Evolutionary conservation across 768 basidiomycete species (phyloP), one percentile per base, ranked within the genome.

Genomic region (Trametes punicea): DNA sequence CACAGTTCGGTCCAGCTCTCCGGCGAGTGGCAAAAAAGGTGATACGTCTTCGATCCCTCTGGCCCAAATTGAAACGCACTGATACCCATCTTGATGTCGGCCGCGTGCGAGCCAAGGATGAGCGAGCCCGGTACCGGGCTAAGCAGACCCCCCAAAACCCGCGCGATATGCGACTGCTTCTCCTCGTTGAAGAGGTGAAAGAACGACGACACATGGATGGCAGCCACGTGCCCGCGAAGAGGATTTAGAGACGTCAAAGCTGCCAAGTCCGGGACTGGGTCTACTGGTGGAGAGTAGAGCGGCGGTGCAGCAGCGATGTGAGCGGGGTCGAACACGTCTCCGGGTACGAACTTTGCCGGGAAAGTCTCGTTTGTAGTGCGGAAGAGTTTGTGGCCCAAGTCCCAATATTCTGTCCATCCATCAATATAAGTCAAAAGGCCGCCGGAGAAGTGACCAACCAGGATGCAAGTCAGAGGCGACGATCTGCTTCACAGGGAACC

Each of bases 351-450:
- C 0, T 70, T 65, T 0, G 74, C 79, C 7, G 81, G 79, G 65
- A 81, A 85, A 0, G 78, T 74, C 30, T 76, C 69, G 0, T 77
- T 75, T 0, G 73, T 80, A 2, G 79, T 75, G 41, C 66, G 73
- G 69, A 85, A 87, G 20, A 87, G 72, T 39, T 78, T 71, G 59
- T 85, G 83, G 2, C 85, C 84, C 6, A 77, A 70, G 10, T 80
- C 73, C 83, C 83, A 85, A 54, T 83, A 80, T 13, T 71, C 84
- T 84, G 15, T 11, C 25, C n/a, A n/a, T n/a, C n/a, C n/a, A n/a
- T n/a, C n/a, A n/a, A n/a, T n/a, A n/a, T n/a, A n/a, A n/a, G 31
- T 31, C 31, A 31, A 31, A 16, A 15, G 34, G 13, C 34, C n/a
- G 34, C 34, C 8, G 13, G 4, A 36, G 5, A 36, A 15, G 16